A percentile compares a stretch with the other conserved stretches of the same genome.
These are phyloP conservation scores for Anthracocystis walkeri DNA, from an alignment of 1,284 basidiomycete species.

Conservation along the genomic window DNA sequence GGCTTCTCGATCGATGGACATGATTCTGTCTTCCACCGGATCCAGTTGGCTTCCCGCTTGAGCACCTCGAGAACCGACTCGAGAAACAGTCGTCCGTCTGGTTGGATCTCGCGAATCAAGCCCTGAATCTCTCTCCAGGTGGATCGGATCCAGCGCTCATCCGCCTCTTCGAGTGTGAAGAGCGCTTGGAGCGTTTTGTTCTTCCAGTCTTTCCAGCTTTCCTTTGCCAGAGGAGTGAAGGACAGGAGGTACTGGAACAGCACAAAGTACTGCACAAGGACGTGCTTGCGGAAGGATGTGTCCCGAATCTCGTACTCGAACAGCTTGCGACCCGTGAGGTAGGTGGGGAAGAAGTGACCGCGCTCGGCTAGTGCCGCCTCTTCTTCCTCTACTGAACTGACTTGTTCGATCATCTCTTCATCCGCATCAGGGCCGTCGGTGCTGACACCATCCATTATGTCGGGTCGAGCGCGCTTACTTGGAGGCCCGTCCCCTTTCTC, in stretches of 20 bases:
- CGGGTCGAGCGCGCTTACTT: constrained; percentile 36
- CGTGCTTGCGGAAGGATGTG: constrained; percentile 88
- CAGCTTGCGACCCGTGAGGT: constrained; percentile 84
- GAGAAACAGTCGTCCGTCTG: constrained; percentile 55
- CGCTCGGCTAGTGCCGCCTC: constrained; percentile 68
- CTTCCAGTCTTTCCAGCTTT: constrained; percentile 73
- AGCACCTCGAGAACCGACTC: constrained; percentile 57
- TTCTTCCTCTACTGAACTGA: constrained; percentile 7
- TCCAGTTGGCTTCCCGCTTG: constrained; percentile 59
- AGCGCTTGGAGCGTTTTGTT: constrained; percentile 58
- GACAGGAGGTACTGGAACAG: constrained; percentile 82
- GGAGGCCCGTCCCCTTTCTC: constrained; percentile 13
- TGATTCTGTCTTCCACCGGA: constrained; percentile 64
- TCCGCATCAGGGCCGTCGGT: background rate
- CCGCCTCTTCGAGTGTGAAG: constrained; percentile 51
- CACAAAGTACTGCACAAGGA: constrained; percentile 86
- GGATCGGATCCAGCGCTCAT: constrained; percentile 63
- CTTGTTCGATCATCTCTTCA: constrained; percentile 17
- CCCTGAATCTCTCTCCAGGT: constrained; percentile 60
- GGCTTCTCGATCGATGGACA: constrained; percentile 64
- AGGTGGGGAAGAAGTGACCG: constrained; percentile 87
- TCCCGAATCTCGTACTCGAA: constrained; percentile 88
- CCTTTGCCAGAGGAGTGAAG: constrained; percentile 79
- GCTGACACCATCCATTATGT: constrained; percentile 27
- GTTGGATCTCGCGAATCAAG: constrained; percentile 57